A percentile compares a stretch with the other conserved stretches of the same genome.
These are phyloP conservation scores for Luffa acutangula DNA, from an alignment of 306 rosid genomes.

Conservation along the genomic window DNA sequence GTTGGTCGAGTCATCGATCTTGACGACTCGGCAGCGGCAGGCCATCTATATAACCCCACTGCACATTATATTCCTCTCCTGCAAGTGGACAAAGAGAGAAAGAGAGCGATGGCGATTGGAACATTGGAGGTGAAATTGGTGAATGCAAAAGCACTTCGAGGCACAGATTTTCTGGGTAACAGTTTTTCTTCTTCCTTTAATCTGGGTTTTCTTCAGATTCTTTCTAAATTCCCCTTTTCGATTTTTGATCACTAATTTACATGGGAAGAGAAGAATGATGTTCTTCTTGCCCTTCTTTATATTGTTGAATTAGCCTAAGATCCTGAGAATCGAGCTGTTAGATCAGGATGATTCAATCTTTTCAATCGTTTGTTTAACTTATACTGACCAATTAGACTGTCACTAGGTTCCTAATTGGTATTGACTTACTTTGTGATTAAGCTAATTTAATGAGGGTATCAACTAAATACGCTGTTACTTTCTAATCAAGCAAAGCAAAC, in stretches of 20 bases:
- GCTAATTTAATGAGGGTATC: not conserved
- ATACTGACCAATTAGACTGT: not conserved
- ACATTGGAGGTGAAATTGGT: conserved; percentile 34
- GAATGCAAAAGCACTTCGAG: conserved; percentile 41
- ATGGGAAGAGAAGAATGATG: not conserved
- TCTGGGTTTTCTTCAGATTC: not conserved
- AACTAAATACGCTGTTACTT: not conserved
- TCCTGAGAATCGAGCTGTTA: not conserved
- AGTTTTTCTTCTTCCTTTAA: not conserved
- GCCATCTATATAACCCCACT: not conserved
- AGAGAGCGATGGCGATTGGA: conserved; percentile 36
- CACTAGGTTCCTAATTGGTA: not conserved
- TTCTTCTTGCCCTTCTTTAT: not conserved
- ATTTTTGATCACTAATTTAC: not conserved
- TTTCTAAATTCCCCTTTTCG: not conserved
- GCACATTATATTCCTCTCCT: not conserved
- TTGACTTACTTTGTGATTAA: not conserved
- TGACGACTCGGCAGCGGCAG: not conserved
- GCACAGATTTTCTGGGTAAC: conserved; percentile 47
- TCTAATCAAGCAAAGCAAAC: not conserved
- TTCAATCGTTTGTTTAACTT: not conserved
- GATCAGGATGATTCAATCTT: not conserved
- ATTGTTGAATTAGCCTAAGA: not conserved
- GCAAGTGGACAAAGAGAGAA: not conserved
- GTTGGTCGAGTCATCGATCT: not conserved